Evolutionary conservation across 805 yeast species (phyloP).

Genomic region (Cephaloascus albidus): DNA sequence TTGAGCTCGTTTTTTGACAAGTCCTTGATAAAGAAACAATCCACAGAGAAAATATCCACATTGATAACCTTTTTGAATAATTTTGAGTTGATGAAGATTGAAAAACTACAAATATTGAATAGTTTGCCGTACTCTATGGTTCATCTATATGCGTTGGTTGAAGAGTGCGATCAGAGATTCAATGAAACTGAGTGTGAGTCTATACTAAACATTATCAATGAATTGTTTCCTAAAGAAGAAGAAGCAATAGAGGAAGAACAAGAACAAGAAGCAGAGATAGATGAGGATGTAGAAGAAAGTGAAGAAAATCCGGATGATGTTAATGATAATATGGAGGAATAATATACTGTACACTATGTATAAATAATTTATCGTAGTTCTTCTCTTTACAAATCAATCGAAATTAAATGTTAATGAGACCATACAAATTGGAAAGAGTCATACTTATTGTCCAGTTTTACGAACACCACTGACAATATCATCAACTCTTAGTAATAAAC

Average conservation of each 20-base stretch:
- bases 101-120: slow-evolving; percentile 76
- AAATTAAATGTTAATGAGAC: no score
- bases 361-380: not conserved
- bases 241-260: slow-evolving; percentile 15
- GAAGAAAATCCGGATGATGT: slow-evolving; percentile 12
- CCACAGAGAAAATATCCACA: slow-evolving; percentile 15
- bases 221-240: slow-evolving; percentile 38
- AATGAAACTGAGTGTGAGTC: slow-evolving; percentile 53
- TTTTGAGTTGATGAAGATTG: slow-evolving; percentile 67
- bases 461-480: slow-evolving; percentile 97
- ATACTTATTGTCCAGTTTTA: slow-evolving; percentile 20
- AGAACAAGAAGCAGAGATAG: slow-evolving; percentile 15
- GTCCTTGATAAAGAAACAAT: slow-evolving; percentile 20
- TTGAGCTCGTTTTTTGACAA: slow-evolving; percentile 28
- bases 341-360: not conserved
- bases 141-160: slow-evolving; percentile 68
- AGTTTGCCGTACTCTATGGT: slow-evolving; percentile 75
- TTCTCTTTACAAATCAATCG: no score
- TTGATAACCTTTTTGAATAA: slow-evolving; percentile 37
- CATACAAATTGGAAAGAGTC: no score
- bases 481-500: slow-evolving; percentile 89
- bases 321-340: slow-evolving; percentile 1
- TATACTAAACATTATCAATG: slow-evolving; percentile 47
- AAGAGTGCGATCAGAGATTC: slow-evolving; percentile 87
- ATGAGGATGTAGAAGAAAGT: slow-evolving; percentile 10